Evolutionary conservation across 768 basidiomycete genomes (phyloP).

Genomic region (Lactarius akahatsu): DNA sequence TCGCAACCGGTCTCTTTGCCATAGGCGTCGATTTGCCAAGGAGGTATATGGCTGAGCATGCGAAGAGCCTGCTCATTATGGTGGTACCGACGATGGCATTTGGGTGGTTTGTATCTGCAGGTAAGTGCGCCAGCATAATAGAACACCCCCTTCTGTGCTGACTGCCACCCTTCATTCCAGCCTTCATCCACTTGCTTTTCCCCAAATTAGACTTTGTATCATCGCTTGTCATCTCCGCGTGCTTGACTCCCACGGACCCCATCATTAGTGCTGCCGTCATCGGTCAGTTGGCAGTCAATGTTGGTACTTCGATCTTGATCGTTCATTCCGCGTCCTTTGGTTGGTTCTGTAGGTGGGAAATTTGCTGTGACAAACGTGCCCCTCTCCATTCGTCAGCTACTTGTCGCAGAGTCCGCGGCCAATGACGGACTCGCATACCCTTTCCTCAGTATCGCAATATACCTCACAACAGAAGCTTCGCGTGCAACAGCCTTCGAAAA

Average conservation of each 20-base stretch:
- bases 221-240: constrained; percentile 83
- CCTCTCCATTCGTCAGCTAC: constrained; percentile 69
- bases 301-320: constrained; percentile 1
- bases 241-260: constrained; percentile 92
- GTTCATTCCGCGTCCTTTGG: background rate
- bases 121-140: constrained; percentile 38
- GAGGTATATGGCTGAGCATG: constrained; percentile 80
- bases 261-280: constrained; percentile 86
- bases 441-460: constrained; percentile 83
- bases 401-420: constrained; percentile 88
- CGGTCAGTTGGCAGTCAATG: constrained; percentile 40
- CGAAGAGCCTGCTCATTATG: constrained; percentile 64
- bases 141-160: background rate
- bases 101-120: constrained; percentile 76
- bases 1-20: constrained; percentile 90
- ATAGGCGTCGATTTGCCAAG: constrained; percentile 92
- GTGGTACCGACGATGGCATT: constrained; percentile 84
- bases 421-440: constrained; percentile 97
- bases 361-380: constrained; percentile 73
- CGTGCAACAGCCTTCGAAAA: constrained; percentile 64
- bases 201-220: constrained; percentile 70
- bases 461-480: constrained; percentile 72
- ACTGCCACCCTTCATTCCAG: constrained; percentile 36
- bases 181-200: constrained; percentile 67
- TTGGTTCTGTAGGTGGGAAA: constrained; percentile 59